Evolutionary conservation across 2,329 filamentous ascomycete species (phyloP).

Genomic region (Fusarium sp.): DNA sequence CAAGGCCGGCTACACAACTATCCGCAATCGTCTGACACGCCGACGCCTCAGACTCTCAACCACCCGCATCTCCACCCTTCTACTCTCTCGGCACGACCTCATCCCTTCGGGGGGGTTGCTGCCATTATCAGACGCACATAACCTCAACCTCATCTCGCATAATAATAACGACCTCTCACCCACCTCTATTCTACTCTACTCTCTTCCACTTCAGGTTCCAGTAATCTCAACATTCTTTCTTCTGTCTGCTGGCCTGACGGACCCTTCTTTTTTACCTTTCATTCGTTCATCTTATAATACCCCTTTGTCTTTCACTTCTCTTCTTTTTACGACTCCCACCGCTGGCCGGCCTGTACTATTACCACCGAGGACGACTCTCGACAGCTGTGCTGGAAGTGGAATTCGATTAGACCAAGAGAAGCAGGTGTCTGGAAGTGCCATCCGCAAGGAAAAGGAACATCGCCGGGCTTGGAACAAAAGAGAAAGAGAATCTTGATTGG

Average conservation of each 20-base stretch:
- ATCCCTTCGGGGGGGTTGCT: conserved; percentile 22
- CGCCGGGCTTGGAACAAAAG: conserved; percentile 4
- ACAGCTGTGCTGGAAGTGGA: conserved; percentile 22
- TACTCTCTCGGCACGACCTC: conserved; percentile 24
- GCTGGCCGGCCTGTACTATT: conserved; percentile 38
- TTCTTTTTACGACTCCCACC: conserved; percentile 16
- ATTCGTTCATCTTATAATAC: background rate
- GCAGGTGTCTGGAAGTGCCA: conserved; percentile 5
- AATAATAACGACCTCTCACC: conserved; percentile 28
- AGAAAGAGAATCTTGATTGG: conserved; percentile 24
- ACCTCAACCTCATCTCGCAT: conserved; percentile 17
- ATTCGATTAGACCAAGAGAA: conserved; percentile 25
- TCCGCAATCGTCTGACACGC: conserved; percentile 25
- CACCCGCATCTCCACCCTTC: conserved; percentile 8
- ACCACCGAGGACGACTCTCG: conserved; percentile 12
- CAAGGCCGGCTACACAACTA: conserved; percentile 42
- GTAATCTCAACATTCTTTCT: conserved; percentile 18
- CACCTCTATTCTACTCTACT: conserved; percentile 4
- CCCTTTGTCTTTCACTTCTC: conserved; percentile 11
- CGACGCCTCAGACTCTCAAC: conserved; percentile 28
- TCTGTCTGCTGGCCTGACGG: conserved; percentile 38
- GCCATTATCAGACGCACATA: conserved; percentile 17
- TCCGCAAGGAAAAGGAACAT: conserved; percentile 19
- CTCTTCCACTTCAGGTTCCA: conserved; percentile 9
- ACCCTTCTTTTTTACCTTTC: conserved; percentile 14